A percentile compares a stretch with the other conserved stretches of the same genome.
These are phyloP conservation scores for Metschnikowia gruessii DNA, from an alignment of 805 yeast species.

Conservation along the genomic window DNA sequence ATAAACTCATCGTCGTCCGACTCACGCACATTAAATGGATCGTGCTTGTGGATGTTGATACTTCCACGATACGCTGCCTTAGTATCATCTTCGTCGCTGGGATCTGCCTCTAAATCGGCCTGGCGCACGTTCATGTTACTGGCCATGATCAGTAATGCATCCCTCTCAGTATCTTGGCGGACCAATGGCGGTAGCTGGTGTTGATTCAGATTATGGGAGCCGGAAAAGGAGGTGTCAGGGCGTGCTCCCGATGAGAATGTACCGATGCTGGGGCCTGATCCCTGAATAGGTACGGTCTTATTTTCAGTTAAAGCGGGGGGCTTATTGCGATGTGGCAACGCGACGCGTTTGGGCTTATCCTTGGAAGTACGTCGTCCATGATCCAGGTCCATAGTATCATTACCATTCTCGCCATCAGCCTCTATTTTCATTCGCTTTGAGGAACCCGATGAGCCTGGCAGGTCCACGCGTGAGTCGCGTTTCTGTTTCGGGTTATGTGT, in stretches of 20 bases:
- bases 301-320: constrained; percentile 30
- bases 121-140: constrained; percentile 32
- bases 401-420: not conserved
- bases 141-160: constrained; percentile 35
- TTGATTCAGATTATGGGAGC: not conserved
- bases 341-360: constrained; percentile 37
- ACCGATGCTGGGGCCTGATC: constrained; percentile 30
- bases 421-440: constrained; percentile 16
- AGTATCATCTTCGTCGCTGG: constrained; percentile 31
- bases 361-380: not conserved
- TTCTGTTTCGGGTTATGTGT: constrained; percentile 8
- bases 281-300: constrained; percentile 34
- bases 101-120: constrained; percentile 36
- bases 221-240: constrained; percentile 10
- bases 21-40: constrained; percentile 4
- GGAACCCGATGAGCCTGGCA: not conserved
- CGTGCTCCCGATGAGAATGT: constrained; percentile 23
- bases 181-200: constrained; percentile 14
- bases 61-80: not conserved
- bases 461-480: not conserved
- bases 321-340: constrained; percentile 20
- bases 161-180: constrained; percentile 43
- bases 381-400: not conserved
- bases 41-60: constrained; percentile 8
- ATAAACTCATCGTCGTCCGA: constrained; percentile 34